A percentile compares a stretch with the other conserved stretches of the same genome.
Conservation (phyloP, 768 basidiomycete genomes). For the Saitozyma sp. region DNA sequence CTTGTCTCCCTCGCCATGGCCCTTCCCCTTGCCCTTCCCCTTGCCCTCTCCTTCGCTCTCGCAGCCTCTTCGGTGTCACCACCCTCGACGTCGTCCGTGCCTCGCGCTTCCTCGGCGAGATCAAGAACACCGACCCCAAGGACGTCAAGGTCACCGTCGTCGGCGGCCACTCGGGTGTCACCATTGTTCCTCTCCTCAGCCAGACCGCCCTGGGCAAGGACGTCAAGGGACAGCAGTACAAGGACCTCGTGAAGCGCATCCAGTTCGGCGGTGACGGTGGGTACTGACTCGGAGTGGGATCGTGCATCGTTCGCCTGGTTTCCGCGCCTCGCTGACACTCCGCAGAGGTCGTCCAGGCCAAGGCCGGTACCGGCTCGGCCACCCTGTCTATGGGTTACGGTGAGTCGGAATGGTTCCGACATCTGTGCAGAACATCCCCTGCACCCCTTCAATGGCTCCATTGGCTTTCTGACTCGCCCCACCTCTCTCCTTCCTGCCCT, state of each 20-base stretch:
- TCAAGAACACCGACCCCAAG: slow-evolving; percentile 58
- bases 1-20: too few relatives aligned
- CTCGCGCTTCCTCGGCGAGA: slow-evolving; percentile 90
- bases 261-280: slow-evolving; percentile 97
- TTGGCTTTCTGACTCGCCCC: too few relatives aligned
- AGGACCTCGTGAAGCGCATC: slow-evolving; percentile 82
- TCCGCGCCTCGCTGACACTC: not conserved
- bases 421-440: slow-evolving; percentile 6
- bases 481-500: too few relatives aligned
- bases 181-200: slow-evolving; percentile 93
- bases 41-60: not conserved
- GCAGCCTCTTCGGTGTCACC: slow-evolving; percentile 93
- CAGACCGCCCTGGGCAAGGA: slow-evolving; percentile 70
- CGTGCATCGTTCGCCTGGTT: slow-evolving; percentile 86
- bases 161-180: slow-evolving; percentile 95
- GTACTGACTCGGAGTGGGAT: slow-evolving; percentile 53
- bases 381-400: slow-evolving; percentile 81
- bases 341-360: slow-evolving; percentile 87
- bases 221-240: slow-evolving; percentile 67
- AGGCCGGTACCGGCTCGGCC: slow-evolving; percentile 81
- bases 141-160: slow-evolving; percentile 75
- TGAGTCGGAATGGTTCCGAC: slow-evolving; percentile 83
- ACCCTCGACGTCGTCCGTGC: slow-evolving; percentile 96
- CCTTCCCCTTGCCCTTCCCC: too few relatives aligned
- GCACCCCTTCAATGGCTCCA: too few relatives aligned